Evolutionary conservation across 2,329 filamentous ascomycete species (phyloP).

Genomic region (Claviceps maximensis): DNA sequence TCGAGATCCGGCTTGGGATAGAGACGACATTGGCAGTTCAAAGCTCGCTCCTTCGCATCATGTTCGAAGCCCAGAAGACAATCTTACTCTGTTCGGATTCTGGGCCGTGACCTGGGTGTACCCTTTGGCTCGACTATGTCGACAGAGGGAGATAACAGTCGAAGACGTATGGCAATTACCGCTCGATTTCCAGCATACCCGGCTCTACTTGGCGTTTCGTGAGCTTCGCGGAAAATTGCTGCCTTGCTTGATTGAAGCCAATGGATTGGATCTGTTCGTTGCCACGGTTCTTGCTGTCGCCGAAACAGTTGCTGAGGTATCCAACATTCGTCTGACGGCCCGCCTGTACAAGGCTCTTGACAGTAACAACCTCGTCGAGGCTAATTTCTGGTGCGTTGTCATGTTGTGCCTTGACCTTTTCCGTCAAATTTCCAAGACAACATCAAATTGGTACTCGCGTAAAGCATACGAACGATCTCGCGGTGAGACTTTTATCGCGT

Average conservation of each 20-base stretch:
- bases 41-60: constrained; percentile 15
- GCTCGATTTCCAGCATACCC: constrained; percentile 68
- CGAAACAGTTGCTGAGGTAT: constrained; percentile 23
- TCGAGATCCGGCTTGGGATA: constrained; percentile 22
- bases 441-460: constrained; percentile 62
- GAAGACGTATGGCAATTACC: constrained; percentile 72
- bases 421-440: constrained; percentile 23
- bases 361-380: constrained; percentile 14
- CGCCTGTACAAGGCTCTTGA: constrained; percentile 24
- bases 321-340: constrained; percentile 25
- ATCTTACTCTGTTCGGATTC: constrained; percentile 68
- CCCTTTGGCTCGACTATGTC: constrained; percentile 55
- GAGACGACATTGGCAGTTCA: constrained; percentile 18
- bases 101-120: constrained; percentile 75
- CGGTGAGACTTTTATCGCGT: constrained; percentile 45
- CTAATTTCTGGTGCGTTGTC: constrained; percentile 23
- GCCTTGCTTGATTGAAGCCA: constrained; percentile 55
- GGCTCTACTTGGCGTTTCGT: constrained; percentile 62
- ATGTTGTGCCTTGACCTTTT: constrained; percentile 21
- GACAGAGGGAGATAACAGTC: constrained; percentile 53
- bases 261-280: constrained; percentile 65
- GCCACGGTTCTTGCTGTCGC: constrained; percentile 51
- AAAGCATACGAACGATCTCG: constrained; percentile 72
- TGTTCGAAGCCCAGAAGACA: constrained; percentile 65
- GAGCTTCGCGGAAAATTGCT: constrained; percentile 62